Base-by-base conservation (phyloP, 331 rosid genomes). In the Erythrophleum ivorense region DNA sequence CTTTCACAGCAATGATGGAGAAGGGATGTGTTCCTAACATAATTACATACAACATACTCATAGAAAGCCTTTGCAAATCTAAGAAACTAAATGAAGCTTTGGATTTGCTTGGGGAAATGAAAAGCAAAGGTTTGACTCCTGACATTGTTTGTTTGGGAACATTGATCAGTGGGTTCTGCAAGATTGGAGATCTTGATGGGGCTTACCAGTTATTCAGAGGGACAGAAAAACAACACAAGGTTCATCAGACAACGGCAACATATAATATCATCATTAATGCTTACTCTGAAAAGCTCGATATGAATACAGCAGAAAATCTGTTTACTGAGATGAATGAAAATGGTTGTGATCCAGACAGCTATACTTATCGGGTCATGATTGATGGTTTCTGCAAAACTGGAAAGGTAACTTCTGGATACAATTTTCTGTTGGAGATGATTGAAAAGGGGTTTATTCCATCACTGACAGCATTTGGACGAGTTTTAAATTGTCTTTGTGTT, bases 351-450 rank as follows among this genome's bases (percentile, higher is more conserved):
- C 97, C 97, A 13, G 98, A 93, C 78, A 77, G 77, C 88, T 95
- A 89, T 86, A 87, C 96, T n/a, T 95, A 89, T 57, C 88, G 97
- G 55, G 87, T 91, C 85, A 84, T 95, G 86, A 93, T 93, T 46
- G 98, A 95, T 78, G 89, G 92, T 53, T 91, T 90, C 83, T 93
- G 97, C 90, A 93, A 87, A 89, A 87, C 78, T 2, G 98, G 91
- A 69, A 85, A 87, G 72, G 85, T 88, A 13, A 88, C 89, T 68
- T 82, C 55, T 15, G 98, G 97, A 76, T 88, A 84, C 78, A 83
- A 62, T 58, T 84, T 89, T 84, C 89, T 95, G 62, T 53, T 89
- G 76, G 89, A 91, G 82, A 89, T 83, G 66, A 81, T 93, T 38
- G 84, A 85, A 81, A 93, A 88, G 80, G 89, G 91, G 67, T 84